Conservation (phyloP, 108 stramenopile genomes). For the Thalassiosira profunda region DNA sequence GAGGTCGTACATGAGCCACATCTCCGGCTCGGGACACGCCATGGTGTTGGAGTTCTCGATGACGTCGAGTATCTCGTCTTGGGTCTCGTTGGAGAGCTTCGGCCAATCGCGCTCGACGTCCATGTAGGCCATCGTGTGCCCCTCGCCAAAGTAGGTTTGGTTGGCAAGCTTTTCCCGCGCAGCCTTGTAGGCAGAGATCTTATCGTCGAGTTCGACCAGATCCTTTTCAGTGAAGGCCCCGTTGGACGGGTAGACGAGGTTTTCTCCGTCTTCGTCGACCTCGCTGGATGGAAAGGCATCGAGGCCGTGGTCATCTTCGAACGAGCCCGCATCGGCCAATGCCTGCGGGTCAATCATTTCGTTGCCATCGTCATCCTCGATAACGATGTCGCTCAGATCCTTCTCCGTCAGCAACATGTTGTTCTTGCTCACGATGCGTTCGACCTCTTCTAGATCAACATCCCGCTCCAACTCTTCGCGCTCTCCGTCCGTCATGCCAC, state of each 20-base stretch:
- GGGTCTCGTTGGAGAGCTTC: constrained; percentile 42
- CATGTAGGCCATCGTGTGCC: constrained; percentile 54
- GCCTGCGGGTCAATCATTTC: constrained; percentile 22
- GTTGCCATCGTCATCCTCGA: constrained; percentile 47
- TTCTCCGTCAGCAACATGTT: constrained; percentile 39
- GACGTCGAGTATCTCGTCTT: constrained; percentile 43
- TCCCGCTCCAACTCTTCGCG: constrained; percentile 22
- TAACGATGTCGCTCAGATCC: constrained; percentile 56
- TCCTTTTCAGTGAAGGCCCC: constrained; percentile 60
- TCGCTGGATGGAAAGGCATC: constrained; percentile 64
- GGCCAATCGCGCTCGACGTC: constrained; percentile 55
- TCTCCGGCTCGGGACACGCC: constrained; percentile 48
- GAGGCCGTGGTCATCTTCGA: constrained; percentile 46
- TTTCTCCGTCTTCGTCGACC: constrained; percentile 33
- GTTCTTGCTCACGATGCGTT: constrained; percentile 19
- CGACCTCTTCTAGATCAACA: constrained; percentile 26
- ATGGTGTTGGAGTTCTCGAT: constrained; percentile 62
- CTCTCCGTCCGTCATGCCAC: constrained; percentile 41
- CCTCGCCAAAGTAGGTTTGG: constrained; percentile 66
- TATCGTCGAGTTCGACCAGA: constrained; percentile 59
- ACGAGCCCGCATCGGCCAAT: constrained; percentile 20
- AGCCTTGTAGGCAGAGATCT: constrained; percentile 44
- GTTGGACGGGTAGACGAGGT: constrained; percentile 43
- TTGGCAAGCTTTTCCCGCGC: constrained; percentile 49
- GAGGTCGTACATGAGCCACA: constrained; percentile 83